Evolutionary conservation across 2,329 filamentous ascomycete species (phyloP), one percentile per base, ranked within the genome.

Genomic region (Neofusicoccum laricinum): DNA sequence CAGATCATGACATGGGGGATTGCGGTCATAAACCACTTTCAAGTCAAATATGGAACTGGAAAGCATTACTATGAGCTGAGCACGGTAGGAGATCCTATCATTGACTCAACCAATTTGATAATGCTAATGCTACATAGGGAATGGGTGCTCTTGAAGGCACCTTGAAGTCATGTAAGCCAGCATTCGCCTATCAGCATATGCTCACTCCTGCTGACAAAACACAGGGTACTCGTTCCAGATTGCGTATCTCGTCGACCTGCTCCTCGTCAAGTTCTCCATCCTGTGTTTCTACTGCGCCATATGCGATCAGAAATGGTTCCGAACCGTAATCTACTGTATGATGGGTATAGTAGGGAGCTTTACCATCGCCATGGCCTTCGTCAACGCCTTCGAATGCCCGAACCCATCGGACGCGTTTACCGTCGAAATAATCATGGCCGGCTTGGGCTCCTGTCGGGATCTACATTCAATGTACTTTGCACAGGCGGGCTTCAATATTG

Each of bases 401-500:
- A 73, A 71, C 17, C 71, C 72, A 2, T 68, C 71, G 1, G 68
- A 75, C 45, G 68, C 71, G 15, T 64, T 64, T 15, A 43, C 53
- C 6, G 71, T 74, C 34, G 76, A 75, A 36, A 71, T 75, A 59
- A 48, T 68, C 14, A 55, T 68, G 10, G 67, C 69, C 2, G 67
- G 68, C 6, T 66, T 67, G 0, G 68, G 71, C 50, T 70, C 72
- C 21, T 77, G 75, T 68, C 73, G 68, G 64, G 71, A 75, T 36
- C 74, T 74, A 1, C 68, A 69, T 11, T 69, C 66, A n/a, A 66
- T 76, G 3, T 76, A 71, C 66, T 66, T 75, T 2, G 69, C 72
- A 53, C 81, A 79, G 0, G 79, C 70, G 1, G 73, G 74, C 6
- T 69, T 79, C 63, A 81, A 79, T 49, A 75, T 80, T 58, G 68